Conservation (phyloP, 129 eudicot genomes). For the Calendula officinalis region DNA sequence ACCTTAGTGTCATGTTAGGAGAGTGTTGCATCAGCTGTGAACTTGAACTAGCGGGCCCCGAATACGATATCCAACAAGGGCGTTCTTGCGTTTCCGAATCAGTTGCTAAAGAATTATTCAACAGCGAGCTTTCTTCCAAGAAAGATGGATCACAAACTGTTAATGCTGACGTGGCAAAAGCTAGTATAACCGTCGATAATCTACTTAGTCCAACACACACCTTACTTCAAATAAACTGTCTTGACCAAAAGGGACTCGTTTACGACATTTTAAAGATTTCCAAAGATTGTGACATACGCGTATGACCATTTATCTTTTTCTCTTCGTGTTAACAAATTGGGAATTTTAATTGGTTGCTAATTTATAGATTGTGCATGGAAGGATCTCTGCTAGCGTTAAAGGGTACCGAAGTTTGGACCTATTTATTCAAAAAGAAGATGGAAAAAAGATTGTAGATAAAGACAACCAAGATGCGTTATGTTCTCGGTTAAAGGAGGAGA, state of each 20-base stretch:
- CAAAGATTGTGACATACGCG: conserved; percentile 15
- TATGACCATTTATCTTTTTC: conserved; percentile 30
- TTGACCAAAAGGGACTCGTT: conserved; percentile 12
- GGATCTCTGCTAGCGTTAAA: conserved; percentile 46
- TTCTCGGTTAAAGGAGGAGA: conserved; percentile 76
- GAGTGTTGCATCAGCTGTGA: conserved; percentile 83
- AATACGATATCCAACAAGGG: conserved; percentile 50
- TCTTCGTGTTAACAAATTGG: background rate
- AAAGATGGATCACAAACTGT: conserved; percentile 38
- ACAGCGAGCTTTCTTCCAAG: conserved; percentile 39
- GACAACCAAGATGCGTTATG: conserved; percentile 51
- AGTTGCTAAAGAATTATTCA: conserved; percentile 57
- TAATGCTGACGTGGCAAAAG: conserved; percentile 37
- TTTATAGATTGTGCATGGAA: conserved; percentile 65
- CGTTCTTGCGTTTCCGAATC: conserved; percentile 53
- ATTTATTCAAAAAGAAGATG: conserved; percentile 65
- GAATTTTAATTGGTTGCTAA: background rate
- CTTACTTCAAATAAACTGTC: conserved; percentile 54
- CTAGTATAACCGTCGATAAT: conserved; percentile 64
- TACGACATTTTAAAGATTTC: conserved; percentile 17
- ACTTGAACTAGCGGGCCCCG: conserved; percentile 75
- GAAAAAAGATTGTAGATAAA: conserved; percentile 69
- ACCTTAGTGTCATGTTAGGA: conserved; percentile 53
- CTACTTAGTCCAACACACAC: conserved; percentile 70
- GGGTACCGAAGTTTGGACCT: conserved; percentile 73